Conservation (phyloP, 108 stramenopile genomes). For the Stephanodiscus triporus region DNA sequence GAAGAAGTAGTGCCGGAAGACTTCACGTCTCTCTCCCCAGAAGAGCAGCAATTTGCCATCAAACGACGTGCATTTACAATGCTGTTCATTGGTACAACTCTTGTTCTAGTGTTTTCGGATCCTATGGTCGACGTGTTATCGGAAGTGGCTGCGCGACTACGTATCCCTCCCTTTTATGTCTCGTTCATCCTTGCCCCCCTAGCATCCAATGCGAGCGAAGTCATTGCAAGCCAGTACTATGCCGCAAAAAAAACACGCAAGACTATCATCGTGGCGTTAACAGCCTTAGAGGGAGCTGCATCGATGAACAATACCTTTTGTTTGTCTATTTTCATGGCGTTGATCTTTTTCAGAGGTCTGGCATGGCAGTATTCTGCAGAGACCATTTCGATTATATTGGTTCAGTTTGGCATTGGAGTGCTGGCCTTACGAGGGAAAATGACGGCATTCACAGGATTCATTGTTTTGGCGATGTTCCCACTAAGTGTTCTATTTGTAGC, state of each 20-base stretch:
- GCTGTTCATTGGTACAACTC: slow-evolving; percentile 82
- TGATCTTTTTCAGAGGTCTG: slow-evolving; percentile 89
- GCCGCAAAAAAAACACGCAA: slow-evolving; percentile 93
- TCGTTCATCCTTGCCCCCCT: slow-evolving; percentile 96
- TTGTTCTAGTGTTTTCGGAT: slow-evolving; percentile 94
- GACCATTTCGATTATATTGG: slow-evolving; percentile 91
- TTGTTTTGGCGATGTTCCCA: slow-evolving; percentile 83
- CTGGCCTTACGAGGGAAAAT: slow-evolving; percentile 57
- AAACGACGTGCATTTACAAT: slow-evolving; percentile 85
- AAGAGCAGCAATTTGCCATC: slow-evolving; percentile 86
- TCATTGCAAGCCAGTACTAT: slow-evolving; percentile 93
- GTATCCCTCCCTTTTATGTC: slow-evolving; percentile 91
- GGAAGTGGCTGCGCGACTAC: slow-evolving; percentile 79
- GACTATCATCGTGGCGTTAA: slow-evolving; percentile 91
- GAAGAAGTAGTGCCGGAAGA: slow-evolving; percentile 82
- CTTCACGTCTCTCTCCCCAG: slow-evolving; percentile 71
- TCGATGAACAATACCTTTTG: slow-evolving; percentile 99
- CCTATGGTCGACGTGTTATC: slow-evolving; percentile 98
- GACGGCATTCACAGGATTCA: slow-evolving; percentile 37
- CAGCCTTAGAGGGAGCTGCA: slow-evolving; percentile 94
- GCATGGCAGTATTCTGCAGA: slow-evolving; percentile 98
- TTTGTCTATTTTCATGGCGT: slow-evolving; percentile 93
- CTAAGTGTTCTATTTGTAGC: slow-evolving; percentile 84
- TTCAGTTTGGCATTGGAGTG: slow-evolving; percentile 80
- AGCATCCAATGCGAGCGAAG: slow-evolving; percentile 95